Evolutionary conservation across 2,329 filamentous ascomycete genomes (phyloP).

Genomic region (Venturia pyrina): DNA sequence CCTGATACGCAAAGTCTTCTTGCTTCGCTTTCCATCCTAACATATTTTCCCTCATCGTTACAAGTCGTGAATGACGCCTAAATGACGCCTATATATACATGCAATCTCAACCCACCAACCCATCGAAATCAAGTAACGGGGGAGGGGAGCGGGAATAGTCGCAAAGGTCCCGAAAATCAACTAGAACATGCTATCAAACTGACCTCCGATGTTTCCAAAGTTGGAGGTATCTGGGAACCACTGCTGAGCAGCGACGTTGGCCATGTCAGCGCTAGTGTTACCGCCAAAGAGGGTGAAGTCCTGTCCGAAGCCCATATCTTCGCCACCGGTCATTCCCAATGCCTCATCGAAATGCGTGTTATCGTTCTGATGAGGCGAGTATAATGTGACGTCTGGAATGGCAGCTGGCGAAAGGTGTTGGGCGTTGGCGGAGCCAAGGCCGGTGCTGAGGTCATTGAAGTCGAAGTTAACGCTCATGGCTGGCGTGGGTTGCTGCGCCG

Average conservation of each 20-base stretch:
- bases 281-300: constrained; percentile 55
- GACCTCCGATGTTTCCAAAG: constrained; percentile 28
- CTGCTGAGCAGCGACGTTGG: constrained; percentile 13
- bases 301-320: constrained; percentile 34
- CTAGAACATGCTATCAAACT: constrained; percentile 21
- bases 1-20: neutral
- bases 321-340: constrained; percentile 27
- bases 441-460: neutral
- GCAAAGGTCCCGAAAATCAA: neutral
- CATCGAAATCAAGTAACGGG: neutral
- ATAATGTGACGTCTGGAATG: constrained; percentile 59
- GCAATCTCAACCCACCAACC: constrained; percentile 6
- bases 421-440: constrained; percentile 19
- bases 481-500: constrained; percentile 24
- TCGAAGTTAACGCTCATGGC: constrained; percentile 10
- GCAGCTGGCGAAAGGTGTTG: constrained; percentile 58
- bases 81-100: neutral
- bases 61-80: neutral
- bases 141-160: neutral
- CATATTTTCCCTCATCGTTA: neutral
- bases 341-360: constrained; percentile 34
- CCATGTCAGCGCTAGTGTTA: neutral
- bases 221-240: constrained; percentile 30
- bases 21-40: neutral
- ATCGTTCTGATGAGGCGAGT: constrained; percentile 52